Conservation (phyloP, 2,329 filamentous ascomycete genomes). For the Xylariaceae sp. region DNA sequence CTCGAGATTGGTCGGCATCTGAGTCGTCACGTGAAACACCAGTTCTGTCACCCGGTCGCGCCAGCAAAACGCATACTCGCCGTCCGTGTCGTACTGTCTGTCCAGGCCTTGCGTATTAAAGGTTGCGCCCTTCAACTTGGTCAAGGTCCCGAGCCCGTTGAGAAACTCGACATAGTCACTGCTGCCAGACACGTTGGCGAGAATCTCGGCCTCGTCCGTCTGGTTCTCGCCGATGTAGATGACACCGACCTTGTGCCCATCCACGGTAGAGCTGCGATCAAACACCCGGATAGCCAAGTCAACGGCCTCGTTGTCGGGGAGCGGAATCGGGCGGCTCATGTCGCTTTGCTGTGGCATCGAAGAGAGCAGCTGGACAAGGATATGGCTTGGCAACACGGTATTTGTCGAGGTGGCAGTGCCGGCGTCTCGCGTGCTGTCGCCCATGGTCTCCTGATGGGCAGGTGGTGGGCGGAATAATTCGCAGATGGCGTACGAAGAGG, state of each 20-base stretch:
- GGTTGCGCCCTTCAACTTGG: conserved; percentile 71
- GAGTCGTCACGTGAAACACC: conserved; percentile 90
- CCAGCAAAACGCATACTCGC: conserved; percentile 88
- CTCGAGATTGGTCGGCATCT: conserved; percentile 88
- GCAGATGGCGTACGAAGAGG: conserved; percentile 53
- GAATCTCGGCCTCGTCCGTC: conserved; percentile 73
- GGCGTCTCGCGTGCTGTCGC: conserved; percentile 45
- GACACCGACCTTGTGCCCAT: conserved; percentile 92
- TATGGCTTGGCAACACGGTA: conserved; percentile 65
- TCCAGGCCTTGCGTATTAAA: conserved; percentile 95
- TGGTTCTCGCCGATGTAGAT: conserved; percentile 90
- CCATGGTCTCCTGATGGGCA: conserved; percentile 48
- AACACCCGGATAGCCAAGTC: conserved; percentile 73
- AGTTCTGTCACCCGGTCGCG: conserved; percentile 92
- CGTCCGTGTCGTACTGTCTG: conserved; percentile 69
- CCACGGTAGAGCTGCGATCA: conserved; percentile 82
- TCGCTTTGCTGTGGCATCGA: conserved; percentile 55
- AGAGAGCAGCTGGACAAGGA: conserved; percentile 64
- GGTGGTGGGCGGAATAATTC: conserved; percentile 55
- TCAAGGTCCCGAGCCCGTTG: conserved; percentile 73
- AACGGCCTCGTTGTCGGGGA: conserved; percentile 65
- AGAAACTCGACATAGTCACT: conserved; percentile 84
- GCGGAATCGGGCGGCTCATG: conserved; percentile 61
- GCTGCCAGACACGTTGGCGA: conserved; percentile 81
- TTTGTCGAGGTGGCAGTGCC: conserved; percentile 46